phyloP scores from a whole-genome alignment of 768 basidiomycete genomes.

The Collybiopsis confluens region DNA sequence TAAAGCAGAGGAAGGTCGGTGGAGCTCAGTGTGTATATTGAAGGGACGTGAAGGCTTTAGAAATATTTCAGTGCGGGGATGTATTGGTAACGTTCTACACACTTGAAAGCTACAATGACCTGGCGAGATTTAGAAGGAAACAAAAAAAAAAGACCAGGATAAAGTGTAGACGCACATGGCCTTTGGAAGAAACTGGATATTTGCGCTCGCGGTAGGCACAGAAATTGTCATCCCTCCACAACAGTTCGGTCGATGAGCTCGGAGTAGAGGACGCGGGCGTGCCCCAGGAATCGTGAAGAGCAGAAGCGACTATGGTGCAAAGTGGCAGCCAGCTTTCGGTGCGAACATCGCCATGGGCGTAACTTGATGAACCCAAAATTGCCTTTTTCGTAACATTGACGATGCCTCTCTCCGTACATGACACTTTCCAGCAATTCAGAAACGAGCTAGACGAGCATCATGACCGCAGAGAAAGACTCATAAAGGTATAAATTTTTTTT shows the following conservation, averaged over 20 bases:
- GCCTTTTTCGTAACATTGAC: slow-evolving; percentile 8
- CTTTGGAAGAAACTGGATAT: slow-evolving; percentile 68
- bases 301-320: slow-evolving; percentile 66
- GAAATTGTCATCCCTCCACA: slow-evolving; percentile 77
- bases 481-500: slow-evolving; percentile 55
- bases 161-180: slow-evolving; percentile 31
- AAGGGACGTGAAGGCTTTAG: slow-evolving; percentile 72
- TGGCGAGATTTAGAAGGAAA: too few relatives aligned
- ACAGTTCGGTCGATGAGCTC: slow-evolving; percentile 48
- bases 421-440: slow-evolving; percentile 59
- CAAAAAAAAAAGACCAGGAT: too few relatives aligned
- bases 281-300: slow-evolving; percentile 42
- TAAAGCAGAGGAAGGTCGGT: slow-evolving; percentile 72
- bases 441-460: slow-evolving; percentile 77
- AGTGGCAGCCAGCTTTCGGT: slow-evolving; percentile 70
- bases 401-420: slow-evolving; percentile 16
- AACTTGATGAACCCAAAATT: slow-evolving; percentile 12
- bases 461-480: slow-evolving; percentile 85
- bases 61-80: too few relatives aligned
- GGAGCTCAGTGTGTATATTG: slow-evolving; percentile 51
- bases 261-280: slow-evolving; percentile 36
- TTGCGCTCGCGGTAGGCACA: slow-evolving; percentile 68
- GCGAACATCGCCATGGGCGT: slow-evolving; percentile 44
- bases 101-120: slow-evolving; percentile 75
- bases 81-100: too few relatives aligned